Evolutionary conservation across 805 yeast species (phyloP).

Genomic region (Metschnikowia hibisci): DNA sequence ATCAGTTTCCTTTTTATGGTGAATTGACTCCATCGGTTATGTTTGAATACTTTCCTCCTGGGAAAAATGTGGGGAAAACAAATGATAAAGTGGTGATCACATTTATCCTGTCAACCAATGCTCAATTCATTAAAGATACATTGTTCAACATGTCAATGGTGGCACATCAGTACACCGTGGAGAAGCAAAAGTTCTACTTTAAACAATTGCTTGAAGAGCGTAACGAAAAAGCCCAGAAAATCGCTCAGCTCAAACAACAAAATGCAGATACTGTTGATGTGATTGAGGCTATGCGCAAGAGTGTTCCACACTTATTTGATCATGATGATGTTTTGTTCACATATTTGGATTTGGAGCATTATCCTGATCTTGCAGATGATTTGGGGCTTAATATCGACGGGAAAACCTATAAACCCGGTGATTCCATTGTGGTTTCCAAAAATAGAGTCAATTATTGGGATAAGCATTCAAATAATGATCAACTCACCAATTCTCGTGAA

Average conservation of each 20-base stretch:
- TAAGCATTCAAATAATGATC: constrained; percentile 33
- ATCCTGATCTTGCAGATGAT: constrained; percentile 24
- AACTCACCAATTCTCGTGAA: constrained; percentile 32
- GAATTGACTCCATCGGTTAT: constrained; percentile 45
- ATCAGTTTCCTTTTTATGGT: constrained; percentile 49
- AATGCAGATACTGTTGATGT: constrained; percentile 43
- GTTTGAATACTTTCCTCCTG: constrained; percentile 32
- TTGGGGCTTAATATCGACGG: constrained; percentile 38
- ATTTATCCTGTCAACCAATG: constrained; percentile 42
- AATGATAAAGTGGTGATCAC: constrained; percentile 48
- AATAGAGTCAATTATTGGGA: constrained; percentile 36
- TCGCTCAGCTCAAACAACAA: constrained; percentile 40
- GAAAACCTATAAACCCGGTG: constrained; percentile 45
- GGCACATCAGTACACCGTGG: constrained; percentile 47
- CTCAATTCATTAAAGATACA: constrained; percentile 29
- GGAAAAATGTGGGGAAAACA: constrained; percentile 14
- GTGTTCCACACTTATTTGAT: constrained; percentile 47
- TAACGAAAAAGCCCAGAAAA: constrained; percentile 40
- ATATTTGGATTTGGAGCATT: constrained; percentile 47
- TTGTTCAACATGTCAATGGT: constrained; percentile 39
- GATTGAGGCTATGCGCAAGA: constrained; percentile 45
- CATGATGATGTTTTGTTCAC: constrained; percentile 42
- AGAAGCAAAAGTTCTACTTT: constrained; percentile 40
- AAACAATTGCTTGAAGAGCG: constrained; percentile 26
- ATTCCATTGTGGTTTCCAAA: constrained; percentile 49